Evolutionary conservation across 257 asterid species (phyloP).

Genomic region (Haberlea rhodopensis): DNA sequence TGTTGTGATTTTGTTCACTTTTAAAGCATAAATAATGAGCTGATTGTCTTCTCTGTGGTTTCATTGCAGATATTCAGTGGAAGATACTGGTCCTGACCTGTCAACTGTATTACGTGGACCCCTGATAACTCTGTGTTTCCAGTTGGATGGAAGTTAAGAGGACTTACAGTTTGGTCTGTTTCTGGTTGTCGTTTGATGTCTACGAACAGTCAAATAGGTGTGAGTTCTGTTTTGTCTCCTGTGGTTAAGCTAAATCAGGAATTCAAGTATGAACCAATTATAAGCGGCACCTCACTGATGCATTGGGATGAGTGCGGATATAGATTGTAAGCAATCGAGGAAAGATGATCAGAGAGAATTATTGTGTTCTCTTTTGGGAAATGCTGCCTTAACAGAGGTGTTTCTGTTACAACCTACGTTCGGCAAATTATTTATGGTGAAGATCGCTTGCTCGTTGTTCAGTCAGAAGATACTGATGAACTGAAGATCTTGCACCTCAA

Average conservation of each 20-base stretch:
- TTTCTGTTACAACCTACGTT: constrained; percentile 85
- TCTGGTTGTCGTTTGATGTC: constrained; percentile 99
- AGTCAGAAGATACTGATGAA: constrained; percentile 95
- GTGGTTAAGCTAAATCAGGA: constrained; percentile 77
- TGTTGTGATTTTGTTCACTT: constrained; percentile 12
- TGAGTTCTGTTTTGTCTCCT: constrained; percentile 90
- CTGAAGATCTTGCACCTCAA: constrained; percentile 90
- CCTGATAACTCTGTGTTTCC: constrained; percentile 96
- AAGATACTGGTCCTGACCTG: constrained; percentile 97
- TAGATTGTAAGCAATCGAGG: constrained; percentile 90
- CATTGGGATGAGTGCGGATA: constrained; percentile 99
- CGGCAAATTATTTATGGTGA: constrained; percentile 98
- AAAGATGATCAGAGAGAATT: constrained; percentile 83
- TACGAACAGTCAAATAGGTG: constrained; percentile 88
- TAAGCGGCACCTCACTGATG: constrained; percentile 84
- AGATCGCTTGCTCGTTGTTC: constrained; percentile 95
- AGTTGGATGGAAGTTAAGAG: constrained; percentile 99
- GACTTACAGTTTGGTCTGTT: constrained; percentile 96
- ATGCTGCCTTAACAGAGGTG: constrained; percentile 97
- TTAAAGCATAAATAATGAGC: constrained; percentile 19
- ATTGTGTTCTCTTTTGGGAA: constrained; percentile 93
- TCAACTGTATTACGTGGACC: constrained; percentile 94
- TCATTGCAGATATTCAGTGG: constrained; percentile 73
- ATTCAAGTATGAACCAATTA: constrained; percentile 87
- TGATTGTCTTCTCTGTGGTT: constrained; percentile 20